A percentile compares a stretch with the other conserved stretches of the same genome.
These are phyloP conservation scores for Paecilomyces niveus DNA, from an alignment of 2,329 filamentous ascomycete species.

Conservation along the genomic window DNA sequence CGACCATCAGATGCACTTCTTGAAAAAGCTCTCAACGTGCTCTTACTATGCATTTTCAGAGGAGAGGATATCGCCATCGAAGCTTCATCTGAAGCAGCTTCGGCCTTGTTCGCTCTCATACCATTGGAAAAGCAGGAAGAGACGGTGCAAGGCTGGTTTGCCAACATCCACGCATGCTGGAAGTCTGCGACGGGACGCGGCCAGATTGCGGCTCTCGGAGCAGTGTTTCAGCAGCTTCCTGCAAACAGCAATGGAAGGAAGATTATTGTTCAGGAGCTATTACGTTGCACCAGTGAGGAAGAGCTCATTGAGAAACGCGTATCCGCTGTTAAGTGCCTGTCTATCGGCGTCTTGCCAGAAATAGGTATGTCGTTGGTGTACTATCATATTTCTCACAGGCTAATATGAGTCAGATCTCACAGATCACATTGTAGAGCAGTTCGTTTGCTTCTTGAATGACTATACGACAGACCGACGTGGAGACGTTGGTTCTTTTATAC, in stretches of 20 bases:
- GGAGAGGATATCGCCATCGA: conserved; percentile 34
- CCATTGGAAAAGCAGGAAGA: conserved; percentile 21
- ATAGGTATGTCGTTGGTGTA: conserved; percentile 20
- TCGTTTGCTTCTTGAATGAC: conserved; percentile 58
- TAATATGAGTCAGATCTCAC: conserved; percentile 22
- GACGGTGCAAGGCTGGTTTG: conserved; percentile 33
- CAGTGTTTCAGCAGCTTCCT: conserved; percentile 29
- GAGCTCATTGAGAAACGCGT: conserved; percentile 36
- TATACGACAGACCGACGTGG: conserved; percentile 86
- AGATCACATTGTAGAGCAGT: conserved; percentile 18
- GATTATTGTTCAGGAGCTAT: conserved; percentile 24
- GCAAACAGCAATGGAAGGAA: conserved; percentile 14
- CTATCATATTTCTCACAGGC: background rate
- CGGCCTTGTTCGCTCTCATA: conserved; percentile 33
- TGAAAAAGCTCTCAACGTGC: conserved; percentile 22
- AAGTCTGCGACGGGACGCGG: conserved; percentile 35
- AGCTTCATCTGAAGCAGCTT: conserved; percentile 32
- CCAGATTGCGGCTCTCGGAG: conserved; percentile 36
- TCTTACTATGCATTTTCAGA: conserved; percentile 34
- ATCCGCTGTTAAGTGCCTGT: conserved; percentile 32
- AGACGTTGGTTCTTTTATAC: conserved; percentile 80
- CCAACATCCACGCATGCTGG: conserved; percentile 27
- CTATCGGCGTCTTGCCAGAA: conserved; percentile 28
- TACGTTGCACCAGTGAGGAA: conserved; percentile 27
- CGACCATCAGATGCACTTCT: conserved; percentile 16